phyloP scores from a whole-genome alignment of 2,329 filamentous ascomycete species.

The Fusarium drepaniforme region DNA sequence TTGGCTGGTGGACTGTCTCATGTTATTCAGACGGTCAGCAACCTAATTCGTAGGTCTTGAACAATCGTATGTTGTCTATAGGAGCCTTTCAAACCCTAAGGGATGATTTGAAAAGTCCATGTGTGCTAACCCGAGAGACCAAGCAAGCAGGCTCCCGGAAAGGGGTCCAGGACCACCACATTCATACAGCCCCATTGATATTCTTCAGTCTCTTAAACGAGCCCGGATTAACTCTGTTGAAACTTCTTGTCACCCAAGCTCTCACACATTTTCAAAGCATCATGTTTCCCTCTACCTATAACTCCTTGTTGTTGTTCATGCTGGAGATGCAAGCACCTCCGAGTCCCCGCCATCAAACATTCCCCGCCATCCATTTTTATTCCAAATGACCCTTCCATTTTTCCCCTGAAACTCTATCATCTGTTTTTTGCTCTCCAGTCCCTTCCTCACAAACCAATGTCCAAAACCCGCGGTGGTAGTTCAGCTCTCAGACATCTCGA shows the following conservation, averaged over 20 bases:
- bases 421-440: neutral
- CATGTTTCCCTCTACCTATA: neutral
- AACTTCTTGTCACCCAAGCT: neutral
- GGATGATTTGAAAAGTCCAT: neutral
- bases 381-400: neutral
- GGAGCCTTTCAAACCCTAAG: neutral
- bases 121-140: neutral
- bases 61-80: too few species aligned
- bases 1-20: neutral
- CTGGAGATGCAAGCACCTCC: neutral
- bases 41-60: neutral
- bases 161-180: neutral
- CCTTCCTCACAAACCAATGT: neutral
- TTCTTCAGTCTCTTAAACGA: neutral
- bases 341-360: neutral
- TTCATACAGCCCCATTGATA: neutral
- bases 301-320: neutral
- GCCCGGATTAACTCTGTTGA: neutral
- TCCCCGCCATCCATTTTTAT: neutral
- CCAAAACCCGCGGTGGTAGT: neutral
- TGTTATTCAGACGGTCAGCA: neutral
- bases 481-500: conserved; percentile 24
- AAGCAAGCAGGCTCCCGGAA: neutral
- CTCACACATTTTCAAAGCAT: neutral
- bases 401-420: neutral